phyloP scores from a whole-genome alignment of 148 eudicot genomes.

The Amaranthus hypochondriacus region DNA sequence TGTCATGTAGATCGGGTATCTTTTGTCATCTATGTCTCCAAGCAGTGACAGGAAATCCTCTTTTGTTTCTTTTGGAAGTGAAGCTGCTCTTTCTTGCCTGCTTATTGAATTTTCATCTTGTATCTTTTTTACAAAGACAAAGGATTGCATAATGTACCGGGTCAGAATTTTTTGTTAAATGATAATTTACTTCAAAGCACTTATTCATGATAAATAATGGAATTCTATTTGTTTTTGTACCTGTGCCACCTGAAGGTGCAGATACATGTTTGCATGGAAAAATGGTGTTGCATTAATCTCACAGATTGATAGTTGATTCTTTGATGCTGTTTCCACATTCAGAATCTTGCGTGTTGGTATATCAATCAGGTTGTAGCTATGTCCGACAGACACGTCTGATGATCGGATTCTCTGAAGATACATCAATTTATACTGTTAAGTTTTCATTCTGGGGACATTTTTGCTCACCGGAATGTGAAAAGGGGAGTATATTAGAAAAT shows the following conservation, averaged over 20 bases:
- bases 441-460: too few relatives aligned
- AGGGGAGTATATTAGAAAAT: neutral
- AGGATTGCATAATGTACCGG: neutral
- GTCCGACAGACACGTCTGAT: constrained; percentile 74
- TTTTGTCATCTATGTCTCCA: constrained; percentile 54
- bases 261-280: constrained; percentile 93
- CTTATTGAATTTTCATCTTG: constrained; percentile 75
- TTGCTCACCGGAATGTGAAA: neutral
- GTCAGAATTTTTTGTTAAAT: constrained; percentile 5
- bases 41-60: constrained; percentile 59
- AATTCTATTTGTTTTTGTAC: constrained; percentile 20
- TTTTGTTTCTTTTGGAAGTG: constrained; percentile 55
- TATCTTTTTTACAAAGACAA: constrained; percentile 40
- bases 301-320: constrained; percentile 47
- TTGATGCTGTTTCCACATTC: constrained; percentile 82
- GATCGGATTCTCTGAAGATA: constrained; percentile 58
- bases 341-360: constrained; percentile 47
- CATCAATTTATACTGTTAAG: constrained; percentile 6
- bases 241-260: constrained; percentile 78
- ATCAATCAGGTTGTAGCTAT: constrained; percentile 82
- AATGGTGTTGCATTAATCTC: constrained; percentile 48
- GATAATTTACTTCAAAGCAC: neutral
- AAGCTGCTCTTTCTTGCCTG: constrained; percentile 64
- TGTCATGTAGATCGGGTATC: constrained; percentile 84
- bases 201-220: neutral